Evolutionary conservation across 768 basidiomycete genomes (phyloP).

Genomic region (Naematelia encephala): DNA sequence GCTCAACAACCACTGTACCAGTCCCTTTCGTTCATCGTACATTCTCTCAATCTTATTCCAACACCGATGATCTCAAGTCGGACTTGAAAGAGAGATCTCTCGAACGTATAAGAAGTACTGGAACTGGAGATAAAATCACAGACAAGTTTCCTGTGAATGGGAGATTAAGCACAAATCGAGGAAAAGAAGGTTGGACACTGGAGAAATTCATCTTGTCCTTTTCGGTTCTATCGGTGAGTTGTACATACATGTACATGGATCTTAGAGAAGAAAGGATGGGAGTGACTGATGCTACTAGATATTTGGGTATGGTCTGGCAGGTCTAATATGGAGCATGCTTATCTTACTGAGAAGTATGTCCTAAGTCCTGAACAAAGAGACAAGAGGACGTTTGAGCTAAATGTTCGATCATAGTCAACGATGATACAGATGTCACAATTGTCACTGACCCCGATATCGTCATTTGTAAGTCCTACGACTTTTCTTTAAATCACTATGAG

Average conservation of each 20-base stretch:
- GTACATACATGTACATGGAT: too few species aligned
- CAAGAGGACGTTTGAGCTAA: neutral
- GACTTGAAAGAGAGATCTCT: neutral
- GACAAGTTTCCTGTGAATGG: constrained; percentile 20
- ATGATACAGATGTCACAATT: constrained; percentile 62
- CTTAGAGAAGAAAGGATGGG: too few species aligned
- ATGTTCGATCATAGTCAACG: constrained; percentile 64
- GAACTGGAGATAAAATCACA: neutral
- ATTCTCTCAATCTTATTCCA: neutral
- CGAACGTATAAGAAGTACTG: neutral
- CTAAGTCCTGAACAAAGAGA: too few species aligned
- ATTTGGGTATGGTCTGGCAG: constrained; percentile 58
- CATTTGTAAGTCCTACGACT: constrained; percentile 38
- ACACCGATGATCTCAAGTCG: neutral
- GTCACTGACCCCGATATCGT: constrained; percentile 57
- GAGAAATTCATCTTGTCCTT: constrained; percentile 63
- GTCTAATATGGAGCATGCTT: constrained; percentile 57
- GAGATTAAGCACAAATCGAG: constrained; percentile 29
- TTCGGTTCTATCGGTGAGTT: constrained; percentile 52
- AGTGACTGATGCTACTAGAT: constrained; percentile 32
- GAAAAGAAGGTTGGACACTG: constrained; percentile 59
- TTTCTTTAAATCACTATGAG: neutral
- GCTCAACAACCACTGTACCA: neutral
- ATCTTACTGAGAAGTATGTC: constrained; percentile 56
- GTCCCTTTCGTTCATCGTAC: neutral